Conservation (phyloP, 768 basidiomycete species). For the Tylopilus cervinicoccineus region DNA sequence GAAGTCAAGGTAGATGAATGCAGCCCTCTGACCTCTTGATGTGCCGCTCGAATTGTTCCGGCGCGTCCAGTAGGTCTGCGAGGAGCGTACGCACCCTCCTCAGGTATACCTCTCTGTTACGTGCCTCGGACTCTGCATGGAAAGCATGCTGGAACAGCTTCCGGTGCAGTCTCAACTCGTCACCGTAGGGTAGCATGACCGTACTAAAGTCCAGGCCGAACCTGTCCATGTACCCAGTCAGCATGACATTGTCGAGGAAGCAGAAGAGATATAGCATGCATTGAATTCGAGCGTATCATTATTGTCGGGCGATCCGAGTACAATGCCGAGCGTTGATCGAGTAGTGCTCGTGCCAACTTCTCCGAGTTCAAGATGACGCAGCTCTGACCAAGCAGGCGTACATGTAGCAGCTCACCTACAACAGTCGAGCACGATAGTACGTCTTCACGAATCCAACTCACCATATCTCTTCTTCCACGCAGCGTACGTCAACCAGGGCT, state of each 20-base stretch:
- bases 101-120: constrained; percentile 19
- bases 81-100: constrained; percentile 20
- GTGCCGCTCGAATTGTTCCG: constrained; percentile 23
- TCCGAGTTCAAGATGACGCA: constrained; percentile 29
- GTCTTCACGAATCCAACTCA: background rate
- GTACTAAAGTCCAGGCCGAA: constrained; percentile 28
- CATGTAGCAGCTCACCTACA: constrained; percentile 20
- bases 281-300: constrained; percentile 5
- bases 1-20: rapidly evolving
- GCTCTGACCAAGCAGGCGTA: constrained; percentile 21
- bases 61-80: constrained; percentile 17
- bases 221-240: constrained; percentile 8
- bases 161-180: constrained; percentile 30
- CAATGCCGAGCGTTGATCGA: constrained; percentile 26
- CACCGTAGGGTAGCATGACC: constrained; percentile 27
- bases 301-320: constrained; percentile 27
- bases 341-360: constrained; percentile 21
- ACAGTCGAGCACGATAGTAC: background rate
- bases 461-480: constrained; percentile 34
- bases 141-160: constrained; percentile 28
- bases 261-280: constrained; percentile 10
- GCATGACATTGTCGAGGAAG: background rate
- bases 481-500: constrained; percentile 35
- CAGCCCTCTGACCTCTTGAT: constrained; percentile 16
- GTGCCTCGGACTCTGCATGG: constrained; percentile 18